phyloP scores from a whole-genome alignment of 495 filamentous ascomycete genomes.

The Jackrogersella multiformis region DNA sequence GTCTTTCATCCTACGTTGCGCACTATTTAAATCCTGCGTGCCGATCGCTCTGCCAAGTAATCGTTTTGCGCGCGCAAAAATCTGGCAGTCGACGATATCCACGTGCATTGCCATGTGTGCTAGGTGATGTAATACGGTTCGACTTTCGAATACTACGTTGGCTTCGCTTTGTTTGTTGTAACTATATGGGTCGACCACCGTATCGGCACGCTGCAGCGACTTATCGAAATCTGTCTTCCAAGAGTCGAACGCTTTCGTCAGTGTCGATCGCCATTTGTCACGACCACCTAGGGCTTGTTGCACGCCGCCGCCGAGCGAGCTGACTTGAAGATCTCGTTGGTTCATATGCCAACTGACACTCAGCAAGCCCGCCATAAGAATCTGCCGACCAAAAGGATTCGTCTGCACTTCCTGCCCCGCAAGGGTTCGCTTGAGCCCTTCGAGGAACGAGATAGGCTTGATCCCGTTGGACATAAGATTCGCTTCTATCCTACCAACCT shows the following conservation, averaged over 20 bases:
- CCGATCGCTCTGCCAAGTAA: conserved; percentile 89
- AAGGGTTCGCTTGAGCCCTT: conserved; percentile 89
- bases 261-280: conserved; percentile 89
- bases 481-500: conserved; percentile 87
- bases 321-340: conserved; percentile 93
- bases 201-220: conserved; percentile 64
- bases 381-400: conserved; percentile 93
- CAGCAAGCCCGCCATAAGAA: conserved; percentile 92
- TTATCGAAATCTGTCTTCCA: conserved; percentile 96
- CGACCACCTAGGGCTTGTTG: conserved; percentile 83
- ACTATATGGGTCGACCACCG: conserved; percentile 57
- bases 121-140: conserved; percentile 88
- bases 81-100: conserved; percentile 96
- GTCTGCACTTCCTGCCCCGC: conserved; percentile 88
- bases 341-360: conserved; percentile 99
- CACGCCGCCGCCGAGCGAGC: conserved; percentile 78
- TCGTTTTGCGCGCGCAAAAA: conserved; percentile 86
- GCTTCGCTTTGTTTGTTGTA: conserved; percentile 64
- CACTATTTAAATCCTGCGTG: conserved; percentile 78
- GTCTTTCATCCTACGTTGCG: conserved; percentile 85
- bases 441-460: conserved; percentile 87
- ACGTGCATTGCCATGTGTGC: conserved; percentile 99
- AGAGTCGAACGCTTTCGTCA: conserved; percentile 90
- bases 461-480: conserved; percentile 83
- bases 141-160: conserved; percentile 83